phyloP scores from a whole-genome alignment of 164 flowering plant species.

The Litsea cubeba region DNA sequence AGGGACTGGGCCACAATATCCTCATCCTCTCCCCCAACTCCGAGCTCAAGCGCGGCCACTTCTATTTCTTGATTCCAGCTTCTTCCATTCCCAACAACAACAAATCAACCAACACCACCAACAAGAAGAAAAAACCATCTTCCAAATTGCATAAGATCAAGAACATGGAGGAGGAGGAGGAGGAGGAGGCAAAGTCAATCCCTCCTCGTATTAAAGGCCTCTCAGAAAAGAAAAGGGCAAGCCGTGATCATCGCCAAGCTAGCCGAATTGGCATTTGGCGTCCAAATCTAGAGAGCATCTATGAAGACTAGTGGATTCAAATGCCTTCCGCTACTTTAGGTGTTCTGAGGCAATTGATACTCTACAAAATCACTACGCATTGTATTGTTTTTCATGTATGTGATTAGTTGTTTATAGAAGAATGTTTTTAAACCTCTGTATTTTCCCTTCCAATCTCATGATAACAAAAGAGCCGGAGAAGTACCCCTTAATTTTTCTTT shows the following conservation, averaged over 20 bases:
- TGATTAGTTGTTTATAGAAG: neutral
- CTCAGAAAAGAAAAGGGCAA: slow-evolving; percentile 36
- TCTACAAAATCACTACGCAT: slow-evolving; percentile 7
- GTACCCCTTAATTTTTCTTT: neutral
- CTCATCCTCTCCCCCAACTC: slow-evolving; percentile 66
- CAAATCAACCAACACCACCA: no score
- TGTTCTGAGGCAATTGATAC: neutral
- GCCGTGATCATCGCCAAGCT: slow-evolving; percentile 32
- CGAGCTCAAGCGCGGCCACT: slow-evolving; percentile 76
- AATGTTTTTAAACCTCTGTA: slow-evolving; percentile 7
- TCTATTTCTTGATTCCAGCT: slow-evolving; percentile 72
- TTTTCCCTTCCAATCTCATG: neutral
- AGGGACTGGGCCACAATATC: slow-evolving; percentile 51
- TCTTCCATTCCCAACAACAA: slow-evolving; percentile 25
- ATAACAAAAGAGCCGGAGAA: neutral
- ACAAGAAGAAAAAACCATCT: no score
- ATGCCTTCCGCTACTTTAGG: slow-evolving; percentile 4
- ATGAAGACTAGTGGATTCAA: slow-evolving; percentile 46
- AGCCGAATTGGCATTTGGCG: slow-evolving; percentile 48
- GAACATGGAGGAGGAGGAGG: no score
- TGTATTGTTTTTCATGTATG: neutral
- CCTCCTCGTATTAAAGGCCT: slow-evolving; percentile 2
- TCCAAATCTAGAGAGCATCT: slow-evolving; percentile 70
- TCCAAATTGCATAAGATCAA: no score
- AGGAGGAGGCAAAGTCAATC: no score